These are phyloP conservation scores for Globisporangium acanthophoron DNA, from an alignment of 352 stramenopile species.

Conservation along the genomic window DNA sequence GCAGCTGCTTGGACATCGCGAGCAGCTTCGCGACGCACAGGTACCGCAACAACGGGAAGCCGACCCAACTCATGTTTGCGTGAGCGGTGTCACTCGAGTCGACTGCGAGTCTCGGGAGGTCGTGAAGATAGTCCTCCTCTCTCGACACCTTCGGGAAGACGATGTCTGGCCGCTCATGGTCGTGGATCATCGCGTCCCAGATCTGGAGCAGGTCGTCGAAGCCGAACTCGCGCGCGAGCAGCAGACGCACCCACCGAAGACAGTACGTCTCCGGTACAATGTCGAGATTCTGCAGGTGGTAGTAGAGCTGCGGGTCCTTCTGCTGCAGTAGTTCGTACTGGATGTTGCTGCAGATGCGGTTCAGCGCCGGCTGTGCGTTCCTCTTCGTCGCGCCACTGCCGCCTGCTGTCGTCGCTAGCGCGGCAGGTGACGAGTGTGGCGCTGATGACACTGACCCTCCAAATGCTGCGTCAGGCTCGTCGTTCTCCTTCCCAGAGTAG, in stretches of 20 bases:
- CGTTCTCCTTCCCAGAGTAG: slow-evolving; percentile 16
- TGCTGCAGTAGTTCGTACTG: slow-evolving; percentile 76
- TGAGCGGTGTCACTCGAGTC: slow-evolving; percentile 8
- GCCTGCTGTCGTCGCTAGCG: not conserved
- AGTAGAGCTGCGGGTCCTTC: slow-evolving; percentile 77
- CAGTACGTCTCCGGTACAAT: slow-evolving; percentile 82
- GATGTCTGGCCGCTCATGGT: slow-evolving; percentile 24
- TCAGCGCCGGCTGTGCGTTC: slow-evolving; percentile 35
- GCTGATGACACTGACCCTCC: not conserved
- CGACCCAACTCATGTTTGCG: slow-evolving; percentile 25
- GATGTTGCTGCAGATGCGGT: slow-evolving; percentile 60
- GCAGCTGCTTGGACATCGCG: slow-evolving; percentile 47
- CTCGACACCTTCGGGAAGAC: slow-evolving; percentile 31
- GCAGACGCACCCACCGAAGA: slow-evolving; percentile 68
- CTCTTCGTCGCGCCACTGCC: not conserved
- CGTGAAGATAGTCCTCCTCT: slow-evolving; percentile 28
- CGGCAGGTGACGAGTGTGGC: not conserved
- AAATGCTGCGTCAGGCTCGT: slow-evolving; percentile 9
- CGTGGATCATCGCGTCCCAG: slow-evolving; percentile 69
- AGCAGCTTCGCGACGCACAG: slow-evolving; percentile 65
- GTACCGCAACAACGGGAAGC: slow-evolving; percentile 65
- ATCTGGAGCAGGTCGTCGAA: slow-evolving; percentile 55
- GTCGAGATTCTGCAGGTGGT: slow-evolving; percentile 74
- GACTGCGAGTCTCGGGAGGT: slow-evolving; percentile 25
- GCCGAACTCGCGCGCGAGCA: slow-evolving; percentile 73